These are phyloP conservation scores for Aspergillus calidoustus DNA, from an alignment of 2,329 filamentous ascomycete genomes.

Conservation along the genomic window DNA sequence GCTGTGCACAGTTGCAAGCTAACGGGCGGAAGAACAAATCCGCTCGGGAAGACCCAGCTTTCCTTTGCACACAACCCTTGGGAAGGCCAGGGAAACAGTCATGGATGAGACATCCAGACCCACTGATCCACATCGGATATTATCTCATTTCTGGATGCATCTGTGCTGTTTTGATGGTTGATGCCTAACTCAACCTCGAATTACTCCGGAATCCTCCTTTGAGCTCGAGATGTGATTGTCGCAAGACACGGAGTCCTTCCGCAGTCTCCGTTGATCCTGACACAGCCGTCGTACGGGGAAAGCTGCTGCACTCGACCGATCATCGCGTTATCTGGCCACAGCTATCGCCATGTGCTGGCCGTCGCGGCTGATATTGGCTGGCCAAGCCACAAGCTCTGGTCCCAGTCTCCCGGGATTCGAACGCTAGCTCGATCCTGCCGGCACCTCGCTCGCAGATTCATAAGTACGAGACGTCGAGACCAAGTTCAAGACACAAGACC, in stretches of 20 bases:
- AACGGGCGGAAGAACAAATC: constrained; percentile 4
- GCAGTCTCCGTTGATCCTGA: neutral
- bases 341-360: constrained; percentile 16
- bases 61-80: neutral
- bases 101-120: neutral
- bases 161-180: constrained; percentile 6
- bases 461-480: constrained; percentile 7
- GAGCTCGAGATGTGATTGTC: neutral
- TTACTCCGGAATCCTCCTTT: neutral
- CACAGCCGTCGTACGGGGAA: neutral
- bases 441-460: neutral
- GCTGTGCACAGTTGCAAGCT: constrained; percentile 6
- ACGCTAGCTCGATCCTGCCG: neutral
- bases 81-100: neutral
- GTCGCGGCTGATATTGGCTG: constrained; percentile 14
- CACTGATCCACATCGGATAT: constrained; percentile 21
- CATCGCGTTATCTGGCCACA: constrained; percentile 8
- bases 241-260: neutral
- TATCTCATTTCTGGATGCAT: constrained; percentile 10
- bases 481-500: neutral
- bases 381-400: constrained; percentile 13
- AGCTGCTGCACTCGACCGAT: neutral
- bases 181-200: constrained; percentile 11
- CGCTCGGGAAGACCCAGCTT: constrained; percentile 10
- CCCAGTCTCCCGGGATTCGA: constrained; percentile 13